Base-by-base conservation (phyloP, 768 basidiomycete genomes). In the Serendipita sp. region DNA sequence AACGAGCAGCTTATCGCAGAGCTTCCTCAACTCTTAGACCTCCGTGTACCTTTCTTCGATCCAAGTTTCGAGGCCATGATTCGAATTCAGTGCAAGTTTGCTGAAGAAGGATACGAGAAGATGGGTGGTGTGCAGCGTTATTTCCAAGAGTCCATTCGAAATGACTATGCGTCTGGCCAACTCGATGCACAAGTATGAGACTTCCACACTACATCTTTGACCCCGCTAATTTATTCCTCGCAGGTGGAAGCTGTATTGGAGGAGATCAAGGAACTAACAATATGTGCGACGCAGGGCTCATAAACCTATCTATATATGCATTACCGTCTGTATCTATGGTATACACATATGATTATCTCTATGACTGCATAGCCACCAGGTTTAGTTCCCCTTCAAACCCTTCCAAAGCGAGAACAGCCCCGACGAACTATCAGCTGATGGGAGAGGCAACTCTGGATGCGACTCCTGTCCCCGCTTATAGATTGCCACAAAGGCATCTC, bases 51-150 rank as follows among this genome's bases (percentile, higher is more conserved):
- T 0, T 99, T 91, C 79, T 94, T 98, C 68, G 96, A 98, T 74
- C 96, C 96, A 3, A 93, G 89, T 69, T 98, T 98, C 73, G 96
- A 98, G 76, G 91, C 95, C 52, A 98, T 98, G 95, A 92, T 93
- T 68, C 83, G 96, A 35, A 90, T 96, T 84, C 96, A 99, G 72
- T 84, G 89, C 71, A 93, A 94, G 71, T 98, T 98, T 72, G 94
- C 95, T 0, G 91, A 97, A 74, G 95, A 99, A 70, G 94, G 95
- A 0, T 98, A 99, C 73, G 93, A 97, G 77, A 96, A 93, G 75
- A 82, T 97, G 62, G 88, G 92, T 60, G 86, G 91, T 51, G 94
- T 97, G 7, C 95, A 99, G 74, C 78, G 91, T 85, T 91, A 67
- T 18, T 76, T 70, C 3, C 34, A 65, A 64, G 68, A 47, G 36